Evolutionary conservation across 306 rosid genomes (phyloP).

Genomic region (Begonia peltatifolia): DNA sequence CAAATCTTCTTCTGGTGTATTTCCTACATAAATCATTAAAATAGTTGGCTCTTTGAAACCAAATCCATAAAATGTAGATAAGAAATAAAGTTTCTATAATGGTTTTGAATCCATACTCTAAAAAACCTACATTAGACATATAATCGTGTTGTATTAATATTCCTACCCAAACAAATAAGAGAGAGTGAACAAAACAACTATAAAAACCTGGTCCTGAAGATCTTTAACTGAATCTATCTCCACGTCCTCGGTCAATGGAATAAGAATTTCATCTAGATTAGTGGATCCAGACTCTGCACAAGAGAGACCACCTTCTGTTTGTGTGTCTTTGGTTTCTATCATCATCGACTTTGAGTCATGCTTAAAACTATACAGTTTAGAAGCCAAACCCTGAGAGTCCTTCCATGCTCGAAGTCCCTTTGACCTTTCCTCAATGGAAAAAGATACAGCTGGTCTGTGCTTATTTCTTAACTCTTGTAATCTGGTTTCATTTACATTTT

Average conservation of each 20-base stretch:
- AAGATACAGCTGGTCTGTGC: constrained; percentile 71
- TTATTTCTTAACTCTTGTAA: constrained; percentile 75
- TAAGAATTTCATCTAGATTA: constrained; percentile 66
- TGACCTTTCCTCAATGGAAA: constrained; percentile 78
- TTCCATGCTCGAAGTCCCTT: constrained; percentile 75
- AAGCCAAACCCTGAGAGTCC: constrained; percentile 82
- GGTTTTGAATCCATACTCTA: too few relatives aligned
- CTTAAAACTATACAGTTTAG: constrained; percentile 77
- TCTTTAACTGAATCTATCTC: constrained; percentile 72
- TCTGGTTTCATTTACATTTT: constrained; percentile 66
- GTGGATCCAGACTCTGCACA: constrained; percentile 76
- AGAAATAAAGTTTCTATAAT: too few relatives aligned
- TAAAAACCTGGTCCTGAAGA: constrained; percentile 71
- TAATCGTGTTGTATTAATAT: background rate
- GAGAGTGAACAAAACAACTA: constrained; percentile 4
- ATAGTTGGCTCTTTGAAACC: too few relatives aligned
- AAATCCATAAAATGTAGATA: too few relatives aligned
- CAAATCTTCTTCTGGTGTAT: too few relatives aligned
- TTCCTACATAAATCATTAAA: too few relatives aligned
- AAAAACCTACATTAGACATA: background rate
- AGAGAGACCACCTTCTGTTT: constrained; percentile 43
- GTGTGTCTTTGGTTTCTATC: constrained; percentile 28
- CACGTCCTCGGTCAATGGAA: constrained; percentile 66
- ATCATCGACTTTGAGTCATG: constrained; percentile 46
- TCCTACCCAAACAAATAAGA: background rate